Conservation (phyloP, 192 early-diverging fungal genomes). For the Linnemannia hyalina region DNA sequence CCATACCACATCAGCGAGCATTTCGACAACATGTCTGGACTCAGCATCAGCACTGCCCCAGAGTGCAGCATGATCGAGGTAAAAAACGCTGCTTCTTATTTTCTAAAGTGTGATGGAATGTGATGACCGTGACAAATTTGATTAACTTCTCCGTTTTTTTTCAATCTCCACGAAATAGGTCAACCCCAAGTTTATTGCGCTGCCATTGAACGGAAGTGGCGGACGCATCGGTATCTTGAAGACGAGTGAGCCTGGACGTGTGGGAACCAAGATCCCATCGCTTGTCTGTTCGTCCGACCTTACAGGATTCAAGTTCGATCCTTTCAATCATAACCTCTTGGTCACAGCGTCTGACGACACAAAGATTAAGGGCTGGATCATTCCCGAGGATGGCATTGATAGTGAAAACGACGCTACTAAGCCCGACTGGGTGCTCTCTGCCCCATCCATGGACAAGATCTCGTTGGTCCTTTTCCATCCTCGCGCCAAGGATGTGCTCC, state of each 20-base stretch:
- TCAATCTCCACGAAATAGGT: slow-evolving; percentile 47
- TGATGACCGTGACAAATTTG: background rate
- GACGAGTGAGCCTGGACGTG: slow-evolving; percentile 75
- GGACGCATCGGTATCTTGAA: slow-evolving; percentile 82
- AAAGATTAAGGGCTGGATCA: slow-evolving; percentile 65
- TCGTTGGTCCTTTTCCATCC: slow-evolving; percentile 70
- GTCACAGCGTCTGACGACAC: slow-evolving; percentile 76
- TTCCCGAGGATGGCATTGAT: slow-evolving; percentile 70
- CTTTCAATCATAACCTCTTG: slow-evolving; percentile 72
- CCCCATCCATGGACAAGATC: slow-evolving; percentile 66
- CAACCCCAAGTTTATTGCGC: slow-evolving; percentile 73
- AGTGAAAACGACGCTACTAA: slow-evolving; percentile 60
- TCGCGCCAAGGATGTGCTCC: slow-evolving; percentile 65
- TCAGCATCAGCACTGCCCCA: slow-evolving; percentile 65
- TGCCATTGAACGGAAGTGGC: slow-evolving; percentile 82
- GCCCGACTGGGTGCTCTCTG: slow-evolving; percentile 33
- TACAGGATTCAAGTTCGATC: slow-evolving; percentile 77
- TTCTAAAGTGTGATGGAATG: too few species aligned
- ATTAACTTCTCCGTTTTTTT: slow-evolving; percentile 43
- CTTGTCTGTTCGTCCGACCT: slow-evolving; percentile 74
- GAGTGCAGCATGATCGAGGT: slow-evolving; percentile 73
- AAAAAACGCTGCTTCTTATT: background rate
- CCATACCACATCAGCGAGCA: slow-evolving; percentile 71
- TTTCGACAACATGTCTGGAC: slow-evolving; percentile 72
- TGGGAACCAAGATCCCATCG: slow-evolving; percentile 69